Conservation (phyloP, 495 filamentous ascomycete species). For the Penicillium paradoxum region DNA sequence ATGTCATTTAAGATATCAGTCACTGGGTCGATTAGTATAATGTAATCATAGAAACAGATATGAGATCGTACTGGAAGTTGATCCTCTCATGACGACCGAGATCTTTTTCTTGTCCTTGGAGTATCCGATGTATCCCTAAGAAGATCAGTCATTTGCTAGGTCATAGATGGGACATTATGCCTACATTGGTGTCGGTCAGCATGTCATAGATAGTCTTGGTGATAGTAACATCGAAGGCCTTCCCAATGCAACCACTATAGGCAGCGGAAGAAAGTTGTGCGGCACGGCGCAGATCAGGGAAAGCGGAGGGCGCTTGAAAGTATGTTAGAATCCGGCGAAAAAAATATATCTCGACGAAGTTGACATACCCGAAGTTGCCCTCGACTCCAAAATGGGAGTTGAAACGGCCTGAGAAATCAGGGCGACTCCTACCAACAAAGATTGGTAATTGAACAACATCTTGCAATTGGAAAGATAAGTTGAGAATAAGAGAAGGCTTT, state of each 20-base stretch:
- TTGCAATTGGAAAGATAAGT: background rate
- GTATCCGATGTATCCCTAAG: slow-evolving; percentile 30
- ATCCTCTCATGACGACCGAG: slow-evolving; percentile 31
- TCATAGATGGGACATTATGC: background rate
- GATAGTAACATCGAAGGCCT: slow-evolving; percentile 32
- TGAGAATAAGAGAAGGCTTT: background rate
- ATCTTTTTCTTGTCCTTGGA: slow-evolving; percentile 25
- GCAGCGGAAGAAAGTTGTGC: slow-evolving; percentile 35
- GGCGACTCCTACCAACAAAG: slow-evolving; percentile 3
- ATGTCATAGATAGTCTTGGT: slow-evolving; percentile 26
- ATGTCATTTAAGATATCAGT: slow-evolving; percentile 35
- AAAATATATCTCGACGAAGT: background rate
- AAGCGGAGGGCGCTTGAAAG: slow-evolving; percentile 20
- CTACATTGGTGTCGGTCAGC: slow-evolving; percentile 26
- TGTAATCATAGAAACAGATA: background rate
- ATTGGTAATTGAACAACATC: slow-evolving; percentile 10
- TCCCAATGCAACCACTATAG: slow-evolving; percentile 24
- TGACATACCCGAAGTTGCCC: slow-evolving; percentile 17
- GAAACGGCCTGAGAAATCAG: slow-evolving; percentile 14
- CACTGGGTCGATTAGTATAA: slow-evolving; percentile 3
- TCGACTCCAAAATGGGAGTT: slow-evolving; percentile 8
- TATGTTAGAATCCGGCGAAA: background rate
- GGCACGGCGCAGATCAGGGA: slow-evolving; percentile 20
- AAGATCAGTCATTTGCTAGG: background rate
- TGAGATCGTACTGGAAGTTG: slow-evolving; percentile 17